Conservation (phyloP, 2,329 filamentous ascomycete species). For the Dryadomyces sulphureus region DNA sequence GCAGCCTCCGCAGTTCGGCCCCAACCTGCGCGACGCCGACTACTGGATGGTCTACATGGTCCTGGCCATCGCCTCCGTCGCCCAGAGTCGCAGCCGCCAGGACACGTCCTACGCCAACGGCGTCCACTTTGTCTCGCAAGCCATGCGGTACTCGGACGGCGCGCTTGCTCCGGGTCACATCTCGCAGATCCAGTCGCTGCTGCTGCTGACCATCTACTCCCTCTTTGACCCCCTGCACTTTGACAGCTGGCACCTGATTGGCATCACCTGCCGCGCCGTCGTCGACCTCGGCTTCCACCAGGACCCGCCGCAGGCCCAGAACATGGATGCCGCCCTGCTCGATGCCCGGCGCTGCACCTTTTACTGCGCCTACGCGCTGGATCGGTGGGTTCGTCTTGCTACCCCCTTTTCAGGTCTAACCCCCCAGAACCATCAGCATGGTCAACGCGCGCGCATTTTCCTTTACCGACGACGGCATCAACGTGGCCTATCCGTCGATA, state of each 20-base stretch:
- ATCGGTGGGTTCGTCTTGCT: slow-evolving; percentile 50
- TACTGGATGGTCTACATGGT: slow-evolving; percentile 84
- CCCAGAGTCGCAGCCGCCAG: slow-evolving; percentile 55
- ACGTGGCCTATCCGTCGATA: slow-evolving; percentile 59
- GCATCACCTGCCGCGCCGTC: slow-evolving; percentile 74
- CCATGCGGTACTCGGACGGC: slow-evolving; percentile 63
- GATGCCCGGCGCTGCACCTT: slow-evolving; percentile 74
- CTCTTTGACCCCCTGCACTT: slow-evolving; percentile 84
- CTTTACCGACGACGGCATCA: slow-evolving; percentile 78
- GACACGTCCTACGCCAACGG: slow-evolving; percentile 46
- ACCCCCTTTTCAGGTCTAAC: no score
- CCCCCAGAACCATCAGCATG: slow-evolving; percentile 77
- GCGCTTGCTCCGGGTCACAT: slow-evolving; percentile 77
- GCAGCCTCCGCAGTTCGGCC: slow-evolving; percentile 27
- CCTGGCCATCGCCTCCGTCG: slow-evolving; percentile 64
- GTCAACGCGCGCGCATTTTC: slow-evolving; percentile 80
- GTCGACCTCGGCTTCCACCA: slow-evolving; percentile 88
- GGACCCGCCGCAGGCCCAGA: slow-evolving; percentile 60
- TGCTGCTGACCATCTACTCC: slow-evolving; percentile 78
- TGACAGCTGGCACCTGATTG: slow-evolving; percentile 86
- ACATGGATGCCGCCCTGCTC: slow-evolving; percentile 52
- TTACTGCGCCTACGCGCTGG: slow-evolving; percentile 79
- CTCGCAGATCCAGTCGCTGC: slow-evolving; percentile 71
- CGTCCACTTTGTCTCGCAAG: slow-evolving; percentile 42
- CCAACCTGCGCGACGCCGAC: slow-evolving; percentile 52